These are phyloP conservation scores for Ormosia emarginata DNA, from an alignment of 306 rosid species.

Conservation along the genomic window DNA sequence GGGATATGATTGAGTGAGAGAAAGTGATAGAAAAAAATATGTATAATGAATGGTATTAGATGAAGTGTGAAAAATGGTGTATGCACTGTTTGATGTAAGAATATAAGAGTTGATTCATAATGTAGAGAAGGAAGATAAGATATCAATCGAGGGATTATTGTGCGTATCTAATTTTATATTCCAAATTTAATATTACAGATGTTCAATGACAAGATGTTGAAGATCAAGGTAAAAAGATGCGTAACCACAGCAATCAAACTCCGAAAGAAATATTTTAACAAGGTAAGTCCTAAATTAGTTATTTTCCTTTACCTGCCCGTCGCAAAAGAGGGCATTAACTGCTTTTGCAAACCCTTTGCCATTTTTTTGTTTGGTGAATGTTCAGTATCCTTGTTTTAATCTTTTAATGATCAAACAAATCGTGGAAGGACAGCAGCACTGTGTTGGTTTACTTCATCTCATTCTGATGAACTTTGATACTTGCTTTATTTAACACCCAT, in stretches of 20 bases:
- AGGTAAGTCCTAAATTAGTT: conserved; percentile 48
- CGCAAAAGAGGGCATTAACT: not conserved
- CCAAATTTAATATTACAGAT: conserved; percentile 48
- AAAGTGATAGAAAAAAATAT: no score
- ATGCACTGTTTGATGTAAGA: no score
- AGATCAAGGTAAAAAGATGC: conserved; percentile 75
- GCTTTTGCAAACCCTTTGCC: conserved; percentile 14
- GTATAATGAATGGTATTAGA: no score
- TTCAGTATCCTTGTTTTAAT: not conserved
- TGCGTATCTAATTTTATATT: conserved; percentile 22
- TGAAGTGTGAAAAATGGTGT: no score
- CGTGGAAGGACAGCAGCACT: not conserved
- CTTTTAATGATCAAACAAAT: not conserved
- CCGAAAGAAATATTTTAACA: conserved; percentile 78
- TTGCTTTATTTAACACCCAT: conserved; percentile 5
- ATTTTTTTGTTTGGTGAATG: not conserved
- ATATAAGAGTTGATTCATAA: no score
- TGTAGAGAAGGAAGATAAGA: not conserved
- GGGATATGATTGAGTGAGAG: no score
- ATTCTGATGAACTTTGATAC: conserved; percentile 20
- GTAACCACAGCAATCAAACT: conserved; percentile 72
- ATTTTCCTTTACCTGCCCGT: conserved; percentile 1
- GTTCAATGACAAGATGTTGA: conserved; percentile 82
- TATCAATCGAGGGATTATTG: not conserved
- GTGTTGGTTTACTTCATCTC: conserved; percentile 5